A percentile compares a stretch with the other conserved stretches of the same genome.
Conservation (phyloP, 2,329 filamentous ascomycete species). For the Penicillium sp. region DNA sequence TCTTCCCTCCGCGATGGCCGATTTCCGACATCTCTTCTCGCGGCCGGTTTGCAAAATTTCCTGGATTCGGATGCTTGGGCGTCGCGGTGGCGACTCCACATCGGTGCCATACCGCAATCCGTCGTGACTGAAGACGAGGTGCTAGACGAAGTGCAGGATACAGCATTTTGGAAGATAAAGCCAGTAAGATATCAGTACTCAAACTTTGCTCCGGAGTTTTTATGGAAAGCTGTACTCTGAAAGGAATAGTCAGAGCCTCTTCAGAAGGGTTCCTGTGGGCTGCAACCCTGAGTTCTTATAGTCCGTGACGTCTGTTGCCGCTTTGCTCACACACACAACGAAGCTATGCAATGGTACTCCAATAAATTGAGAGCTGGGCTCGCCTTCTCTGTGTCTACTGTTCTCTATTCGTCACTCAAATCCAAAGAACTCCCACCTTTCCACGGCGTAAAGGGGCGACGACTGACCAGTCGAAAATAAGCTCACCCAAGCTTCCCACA, state of each 20-base stretch:
- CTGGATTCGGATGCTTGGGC: slow-evolving; percentile 31
- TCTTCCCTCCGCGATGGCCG: slow-evolving; percentile 29
- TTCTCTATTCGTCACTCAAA: background rate
- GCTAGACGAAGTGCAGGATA: slow-evolving; percentile 7
- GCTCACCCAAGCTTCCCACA: background rate
- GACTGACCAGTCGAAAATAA: background rate
- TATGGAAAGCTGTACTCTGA: background rate
- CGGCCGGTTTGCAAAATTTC: slow-evolving; percentile 40
- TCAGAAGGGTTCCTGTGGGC: background rate
- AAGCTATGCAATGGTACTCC: background rate
- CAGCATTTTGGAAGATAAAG: slow-evolving; percentile 4
- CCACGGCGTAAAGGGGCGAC: background rate
- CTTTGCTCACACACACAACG: background rate
- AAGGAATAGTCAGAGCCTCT: background rate
- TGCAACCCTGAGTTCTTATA: background rate
- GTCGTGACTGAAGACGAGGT: slow-evolving; percentile 3
- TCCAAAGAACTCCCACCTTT: background rate
- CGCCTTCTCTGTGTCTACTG: background rate
- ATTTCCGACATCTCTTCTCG: slow-evolving; percentile 29
- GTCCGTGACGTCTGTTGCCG: slow-evolving; percentile 1
- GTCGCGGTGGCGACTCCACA: slow-evolving; percentile 20
- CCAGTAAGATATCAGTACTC: background rate
- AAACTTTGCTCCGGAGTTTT: background rate
- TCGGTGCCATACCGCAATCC: slow-evolving; percentile 8
- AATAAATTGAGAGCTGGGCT: background rate